These are phyloP conservation scores for Micractinium conductrix DNA, from an alignment of 139 green algal genomes.

Conservation along the genomic window DNA sequence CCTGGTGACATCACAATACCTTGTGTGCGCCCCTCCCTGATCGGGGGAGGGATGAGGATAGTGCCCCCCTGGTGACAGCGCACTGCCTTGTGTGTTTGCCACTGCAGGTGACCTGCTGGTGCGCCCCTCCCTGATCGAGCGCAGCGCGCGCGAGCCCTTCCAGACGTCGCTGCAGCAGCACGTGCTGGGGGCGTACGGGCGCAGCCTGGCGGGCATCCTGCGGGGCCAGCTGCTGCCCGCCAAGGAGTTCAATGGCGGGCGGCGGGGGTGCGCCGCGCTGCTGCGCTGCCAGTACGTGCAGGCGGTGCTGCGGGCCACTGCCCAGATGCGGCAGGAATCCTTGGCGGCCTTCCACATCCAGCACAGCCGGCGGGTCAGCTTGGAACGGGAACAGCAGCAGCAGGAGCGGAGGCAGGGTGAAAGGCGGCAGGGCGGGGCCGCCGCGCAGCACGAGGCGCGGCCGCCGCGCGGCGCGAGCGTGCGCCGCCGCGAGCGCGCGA, in stretches of 20 bases:
- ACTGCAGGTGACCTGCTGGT: slow-evolving; percentile 19
- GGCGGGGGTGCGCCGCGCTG: slow-evolving; percentile 6
- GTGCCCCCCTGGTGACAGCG: too few relatives aligned
- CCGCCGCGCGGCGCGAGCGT: neutral
- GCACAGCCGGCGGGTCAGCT: neutral
- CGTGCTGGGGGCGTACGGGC: slow-evolving; percentile 8
- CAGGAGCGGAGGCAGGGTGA: too few relatives aligned
- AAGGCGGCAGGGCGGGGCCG: too few relatives aligned
- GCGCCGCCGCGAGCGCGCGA: neutral
- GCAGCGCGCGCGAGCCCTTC: neutral
- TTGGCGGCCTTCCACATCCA: neutral
- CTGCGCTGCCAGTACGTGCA: slow-evolving; percentile 20
- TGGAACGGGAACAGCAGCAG: neutral
- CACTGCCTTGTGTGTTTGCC: too few relatives aligned
- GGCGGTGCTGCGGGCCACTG: slow-evolving; percentile 1
- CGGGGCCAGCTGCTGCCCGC: neutral
- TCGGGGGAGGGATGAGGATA: too few relatives aligned
- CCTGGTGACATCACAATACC: too few relatives aligned
- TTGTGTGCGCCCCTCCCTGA: too few relatives aligned
- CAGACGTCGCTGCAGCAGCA: slow-evolving; percentile 16
- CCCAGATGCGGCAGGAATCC: neutral
- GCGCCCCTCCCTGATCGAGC: slow-evolving; percentile 10
- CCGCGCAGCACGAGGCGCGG: neutral
- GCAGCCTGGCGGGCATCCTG: slow-evolving; percentile 4
- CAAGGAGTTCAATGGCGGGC: slow-evolving; percentile 26